These are phyloP conservation scores for Mariannaea elegans DNA, from an alignment of 2,329 filamentous ascomycete species.

Conservation along the genomic window DNA sequence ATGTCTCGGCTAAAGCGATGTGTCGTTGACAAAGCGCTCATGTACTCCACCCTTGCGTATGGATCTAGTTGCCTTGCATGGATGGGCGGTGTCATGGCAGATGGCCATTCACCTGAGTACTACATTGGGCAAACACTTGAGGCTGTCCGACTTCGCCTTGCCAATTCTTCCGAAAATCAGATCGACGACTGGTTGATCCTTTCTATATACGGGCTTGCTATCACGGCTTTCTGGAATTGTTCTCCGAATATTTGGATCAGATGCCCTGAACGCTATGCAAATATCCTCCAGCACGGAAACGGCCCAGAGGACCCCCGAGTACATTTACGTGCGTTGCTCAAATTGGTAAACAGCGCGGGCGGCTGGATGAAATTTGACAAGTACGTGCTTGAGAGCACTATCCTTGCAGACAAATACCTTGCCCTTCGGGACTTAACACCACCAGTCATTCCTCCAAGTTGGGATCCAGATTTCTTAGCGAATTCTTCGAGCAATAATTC, in stretches of 20 bases:
- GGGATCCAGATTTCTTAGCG: too few species aligned
- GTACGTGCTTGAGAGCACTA: constrained; percentile 22
- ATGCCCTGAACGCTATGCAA: not conserved
- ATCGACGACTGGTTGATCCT: too few species aligned
- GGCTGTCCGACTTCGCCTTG: not conserved
- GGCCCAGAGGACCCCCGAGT: not conserved
- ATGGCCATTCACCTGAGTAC: constrained; percentile 4
- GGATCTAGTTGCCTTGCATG: constrained; percentile 17
- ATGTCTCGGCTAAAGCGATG: constrained; percentile 9
- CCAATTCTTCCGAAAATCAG: too few species aligned
- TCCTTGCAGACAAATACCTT: constrained; percentile 22
- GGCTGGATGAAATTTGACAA: constrained; percentile 20
- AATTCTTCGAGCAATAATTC: too few species aligned
- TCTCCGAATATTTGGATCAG: not conserved
- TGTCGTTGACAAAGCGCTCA: constrained; percentile 18
- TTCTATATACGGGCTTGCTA: not conserved
- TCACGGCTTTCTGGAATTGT: not conserved
- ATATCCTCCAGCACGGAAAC: not conserved
- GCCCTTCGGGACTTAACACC: constrained; percentile 4
- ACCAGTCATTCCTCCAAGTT: too few species aligned
- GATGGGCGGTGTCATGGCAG: constrained; percentile 8
- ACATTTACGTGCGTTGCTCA: constrained; percentile 17
- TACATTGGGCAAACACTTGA: not conserved
- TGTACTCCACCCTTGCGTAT: constrained; percentile 28
- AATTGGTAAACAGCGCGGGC: constrained; percentile 14